Conservation (phyloP, 768 basidiomycete species). For the Pholiota microspora region DNA sequence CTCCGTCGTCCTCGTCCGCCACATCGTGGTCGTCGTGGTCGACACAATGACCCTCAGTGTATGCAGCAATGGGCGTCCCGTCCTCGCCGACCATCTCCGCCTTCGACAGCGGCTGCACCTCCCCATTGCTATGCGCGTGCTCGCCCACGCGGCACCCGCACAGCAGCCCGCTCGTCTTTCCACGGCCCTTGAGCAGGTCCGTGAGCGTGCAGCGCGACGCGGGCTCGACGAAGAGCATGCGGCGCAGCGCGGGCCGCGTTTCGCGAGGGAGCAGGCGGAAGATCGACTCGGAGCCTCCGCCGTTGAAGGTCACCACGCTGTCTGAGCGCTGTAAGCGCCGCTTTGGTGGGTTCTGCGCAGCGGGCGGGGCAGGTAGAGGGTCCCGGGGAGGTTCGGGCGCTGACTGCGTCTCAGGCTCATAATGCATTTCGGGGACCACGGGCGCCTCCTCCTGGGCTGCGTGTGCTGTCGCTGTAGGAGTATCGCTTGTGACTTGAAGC, state of each 20-base stretch:
- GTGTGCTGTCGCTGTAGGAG: background rate
- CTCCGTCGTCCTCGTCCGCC: constrained; percentile 77
- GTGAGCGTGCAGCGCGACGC: constrained; percentile 87
- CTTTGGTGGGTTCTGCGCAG: constrained; percentile 16
- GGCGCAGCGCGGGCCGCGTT: constrained; percentile 81
- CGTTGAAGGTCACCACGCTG: constrained; percentile 65
- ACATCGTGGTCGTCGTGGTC: constrained; percentile 66
- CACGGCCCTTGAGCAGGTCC: constrained; percentile 81
- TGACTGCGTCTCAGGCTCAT: too few species aligned
- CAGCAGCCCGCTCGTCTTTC: constrained; percentile 71
- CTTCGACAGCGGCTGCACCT: constrained; percentile 5
- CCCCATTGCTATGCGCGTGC: constrained; percentile 8
- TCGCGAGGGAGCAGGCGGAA: constrained; percentile 95
- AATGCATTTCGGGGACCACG: too few species aligned
- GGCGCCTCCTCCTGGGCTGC: too few species aligned
- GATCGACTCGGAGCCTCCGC: constrained; percentile 86
- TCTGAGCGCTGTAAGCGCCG: constrained; percentile 41
- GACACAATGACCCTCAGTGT: constrained; percentile 44
- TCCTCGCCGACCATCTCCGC: constrained; percentile 28
- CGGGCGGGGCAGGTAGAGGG: constrained; percentile 15
- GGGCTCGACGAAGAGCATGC: constrained; percentile 94
- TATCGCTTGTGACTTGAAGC: constrained; percentile 1
- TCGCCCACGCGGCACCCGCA: constrained; percentile 64
- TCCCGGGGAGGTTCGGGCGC: constrained; percentile 11
- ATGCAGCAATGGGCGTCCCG: constrained; percentile 17